A percentile compares a stretch with the other conserved stretches of the same genome.
These are phyloP conservation scores for barrel medic (Medicago truncatula) DNA, from an alignment of 306 rosid genomes.

Conservation along the genomic window DNA sequence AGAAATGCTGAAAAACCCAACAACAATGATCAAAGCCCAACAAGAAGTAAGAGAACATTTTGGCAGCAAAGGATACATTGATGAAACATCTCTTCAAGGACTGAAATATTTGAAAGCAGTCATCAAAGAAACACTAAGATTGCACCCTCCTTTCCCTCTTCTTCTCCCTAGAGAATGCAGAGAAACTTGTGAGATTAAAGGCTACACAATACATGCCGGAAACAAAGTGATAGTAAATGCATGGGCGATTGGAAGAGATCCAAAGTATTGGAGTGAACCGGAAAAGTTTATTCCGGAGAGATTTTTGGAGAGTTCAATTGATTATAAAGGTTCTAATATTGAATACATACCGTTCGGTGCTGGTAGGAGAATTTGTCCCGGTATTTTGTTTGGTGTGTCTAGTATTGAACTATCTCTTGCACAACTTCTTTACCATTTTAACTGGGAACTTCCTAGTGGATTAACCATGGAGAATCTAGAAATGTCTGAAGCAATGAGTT, in stretches of 20 bases:
- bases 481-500: constrained; percentile 25
- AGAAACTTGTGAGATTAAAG: constrained; percentile 42
- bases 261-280: constrained; percentile 38
- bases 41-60: constrained; percentile 40
- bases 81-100: constrained; percentile 28
- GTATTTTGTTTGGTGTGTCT: constrained; percentile 31
- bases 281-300: constrained; percentile 44
- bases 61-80: neutral
- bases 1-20: constrained; percentile 46
- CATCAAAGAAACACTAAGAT: constrained; percentile 40
- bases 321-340: constrained; percentile 28
- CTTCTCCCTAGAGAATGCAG: constrained; percentile 45
- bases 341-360: constrained; percentile 41
- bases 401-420: constrained; percentile 38
- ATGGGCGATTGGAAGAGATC: constrained; percentile 43
- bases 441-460: constrained; percentile 44
- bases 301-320: constrained; percentile 35
- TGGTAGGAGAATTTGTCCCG: constrained; percentile 43
- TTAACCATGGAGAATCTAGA: constrained; percentile 30
- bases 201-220: constrained; percentile 30
- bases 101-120: constrained; percentile 38
- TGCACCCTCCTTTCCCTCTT: constrained; percentile 47
- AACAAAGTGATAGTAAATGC: constrained; percentile 33
- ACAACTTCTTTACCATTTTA: constrained; percentile 1
- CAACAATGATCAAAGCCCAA: constrained; percentile 41